phyloP scores from a whole-genome alignment of 1,284 basidiomycete species.

The Porphyrellus sp. region DNA sequence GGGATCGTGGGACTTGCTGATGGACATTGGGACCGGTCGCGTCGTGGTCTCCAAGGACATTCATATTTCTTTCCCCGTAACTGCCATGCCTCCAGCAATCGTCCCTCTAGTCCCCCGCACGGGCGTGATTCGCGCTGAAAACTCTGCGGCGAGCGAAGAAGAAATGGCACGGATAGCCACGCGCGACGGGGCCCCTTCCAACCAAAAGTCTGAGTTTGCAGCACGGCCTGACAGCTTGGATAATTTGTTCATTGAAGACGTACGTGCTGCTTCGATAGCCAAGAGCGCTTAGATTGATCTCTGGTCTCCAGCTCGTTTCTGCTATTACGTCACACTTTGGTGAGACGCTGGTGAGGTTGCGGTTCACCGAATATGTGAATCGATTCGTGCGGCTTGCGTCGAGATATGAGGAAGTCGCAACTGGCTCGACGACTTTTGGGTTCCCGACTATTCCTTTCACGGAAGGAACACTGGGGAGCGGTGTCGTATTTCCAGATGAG shows the following conservation, averaged over 20 bases:
- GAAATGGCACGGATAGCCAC: slow-evolving; percentile 48
- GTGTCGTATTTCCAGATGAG: slow-evolving; percentile 69
- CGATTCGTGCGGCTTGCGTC: slow-evolving; percentile 77
- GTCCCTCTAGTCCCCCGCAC: slow-evolving; percentile 49
- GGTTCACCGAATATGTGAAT: slow-evolving; percentile 73
- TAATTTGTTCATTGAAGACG: slow-evolving; percentile 89
- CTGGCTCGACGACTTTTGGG: slow-evolving; percentile 64
- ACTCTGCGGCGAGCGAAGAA: slow-evolving; percentile 57
- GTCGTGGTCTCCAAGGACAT: slow-evolving; percentile 88
- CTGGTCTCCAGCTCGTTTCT: slow-evolving; percentile 52
- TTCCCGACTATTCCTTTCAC: slow-evolving; percentile 49
- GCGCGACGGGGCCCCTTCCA: slow-evolving; percentile 37
- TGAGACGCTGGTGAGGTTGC: slow-evolving; percentile 72
- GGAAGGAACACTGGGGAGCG: slow-evolving; percentile 58
- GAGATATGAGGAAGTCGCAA: slow-evolving; percentile 73
- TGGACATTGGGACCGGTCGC: slow-evolving; percentile 83
- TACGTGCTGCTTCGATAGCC: slow-evolving; percentile 44
- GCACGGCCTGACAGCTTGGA: slow-evolving; percentile 70
- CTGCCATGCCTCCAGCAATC: slow-evolving; percentile 39
- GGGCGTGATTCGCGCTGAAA: slow-evolving; percentile 62
- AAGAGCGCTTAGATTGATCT: slow-evolving; percentile 7
- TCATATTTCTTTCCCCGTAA: slow-evolving; percentile 53
- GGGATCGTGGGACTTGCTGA: slow-evolving; percentile 87
- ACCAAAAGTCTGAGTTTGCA: slow-evolving; percentile 47
- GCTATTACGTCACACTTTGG: slow-evolving; percentile 76